Base-by-base conservation (phyloP, 495 filamentous ascomycete genomes). In the Hyaloscypha bicolor region DNA sequence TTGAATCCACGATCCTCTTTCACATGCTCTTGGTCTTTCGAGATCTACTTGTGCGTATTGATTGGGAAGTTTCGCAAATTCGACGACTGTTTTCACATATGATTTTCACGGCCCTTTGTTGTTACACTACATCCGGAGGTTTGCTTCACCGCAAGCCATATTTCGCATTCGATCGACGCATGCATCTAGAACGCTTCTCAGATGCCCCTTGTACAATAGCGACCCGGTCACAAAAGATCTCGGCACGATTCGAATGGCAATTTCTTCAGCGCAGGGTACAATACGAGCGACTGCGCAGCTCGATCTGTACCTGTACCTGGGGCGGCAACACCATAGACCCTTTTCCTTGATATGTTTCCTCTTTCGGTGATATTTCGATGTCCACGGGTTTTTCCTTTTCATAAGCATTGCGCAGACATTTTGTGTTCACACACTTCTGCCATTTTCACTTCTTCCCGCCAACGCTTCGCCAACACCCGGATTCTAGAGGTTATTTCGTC, bases 51-150 rank as follows among this genome's bases (percentile, higher is more conserved):
- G 0, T 60, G 56, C 32, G 35, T 35, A 9, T 35, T 53, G 21
- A 42, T 6, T 63, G 37, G 53, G 37, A 66, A 48, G 19, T 42
- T 22, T 58, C 48, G 42, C 52, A 55, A 32, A 37, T 69, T 72
- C 69, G 57, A 64, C 60, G 62, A 69, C 62, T 72, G 67, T 72
- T 71, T 72, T 72, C 69, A 65, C 72, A 71, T 69, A 74, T 55
- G 72, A 74, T 65, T 72, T 72, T 74, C 62, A 74, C 69, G 72
- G 70, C 72, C 63, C 71, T 65, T 68, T 62, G 52, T 73, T 71
- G 69, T 72, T 71, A 72, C 69, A 72, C 48, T 72, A 72, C 64
- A 68, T 69, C 48, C 35, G 39, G 55, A 67, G 67, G 66, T 32
- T 52, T 63, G 55, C 69, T 60, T 53, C 45, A 30, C 31, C 60